Evolutionary conservation across 257 asterid species (phyloP).

Genomic region (Coffea canephora): DNA sequence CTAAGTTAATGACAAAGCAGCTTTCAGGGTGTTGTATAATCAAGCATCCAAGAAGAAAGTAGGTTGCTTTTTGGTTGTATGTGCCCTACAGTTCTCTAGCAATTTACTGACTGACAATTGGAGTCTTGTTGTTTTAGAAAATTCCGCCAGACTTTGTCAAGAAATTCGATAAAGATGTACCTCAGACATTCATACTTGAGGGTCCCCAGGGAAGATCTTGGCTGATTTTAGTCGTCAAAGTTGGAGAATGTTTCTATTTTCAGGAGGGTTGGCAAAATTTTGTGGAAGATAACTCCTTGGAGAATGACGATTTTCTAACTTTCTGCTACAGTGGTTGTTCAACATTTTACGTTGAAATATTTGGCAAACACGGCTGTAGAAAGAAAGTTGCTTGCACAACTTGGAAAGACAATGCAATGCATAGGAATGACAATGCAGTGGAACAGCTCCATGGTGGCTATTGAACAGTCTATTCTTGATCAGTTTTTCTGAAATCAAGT

Average conservation of each 20-base stretch:
- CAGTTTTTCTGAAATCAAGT: background rate
- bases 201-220: background rate
- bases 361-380: background rate
- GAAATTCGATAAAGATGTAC: background rate
- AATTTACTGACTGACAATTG: background rate
- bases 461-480: background rate
- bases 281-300: slow-evolving; percentile 12
- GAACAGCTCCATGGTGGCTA: background rate
- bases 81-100: background rate
- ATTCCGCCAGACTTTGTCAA: background rate
- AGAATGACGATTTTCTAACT: background rate
- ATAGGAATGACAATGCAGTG: background rate
- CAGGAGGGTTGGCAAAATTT: slow-evolving; percentile 10
- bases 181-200: background rate
- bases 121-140: background rate
- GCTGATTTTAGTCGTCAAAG: background rate
- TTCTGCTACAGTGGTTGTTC: background rate
- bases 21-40: too few species aligned
- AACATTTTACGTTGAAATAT: background rate
- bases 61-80: too few species aligned
- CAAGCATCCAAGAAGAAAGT: too few species aligned
- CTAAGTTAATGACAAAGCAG: too few species aligned
- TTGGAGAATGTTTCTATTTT: background rate
- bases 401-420: background rate
- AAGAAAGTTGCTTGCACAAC: background rate